Conservation (phyloP, 805 yeast genomes). For the Monosporozyma servazzii region DNA sequence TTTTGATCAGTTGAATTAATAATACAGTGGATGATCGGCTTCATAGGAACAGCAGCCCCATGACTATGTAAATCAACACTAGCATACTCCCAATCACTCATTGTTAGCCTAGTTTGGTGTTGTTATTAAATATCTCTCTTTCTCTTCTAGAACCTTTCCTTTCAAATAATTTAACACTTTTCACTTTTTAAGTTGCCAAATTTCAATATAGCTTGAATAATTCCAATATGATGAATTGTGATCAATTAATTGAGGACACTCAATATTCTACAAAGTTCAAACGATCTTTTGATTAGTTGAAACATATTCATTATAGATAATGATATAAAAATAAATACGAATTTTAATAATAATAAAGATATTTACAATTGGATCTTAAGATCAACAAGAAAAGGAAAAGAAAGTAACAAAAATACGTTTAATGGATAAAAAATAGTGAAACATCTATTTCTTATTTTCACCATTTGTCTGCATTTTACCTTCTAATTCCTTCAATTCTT, state of each 20-base stretch:
- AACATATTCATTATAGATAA: background rate
- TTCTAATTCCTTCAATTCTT: slow-evolving; percentile 24
- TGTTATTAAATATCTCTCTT: background rate
- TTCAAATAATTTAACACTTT: background rate
- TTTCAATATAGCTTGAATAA: background rate
- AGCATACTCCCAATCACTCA: background rate
- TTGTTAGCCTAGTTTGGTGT: background rate
- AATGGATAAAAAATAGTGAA: background rate
- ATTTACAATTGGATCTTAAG: background rate
- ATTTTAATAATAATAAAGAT: background rate
- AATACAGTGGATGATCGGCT: slow-evolving; percentile 14
- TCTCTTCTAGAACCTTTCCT: background rate
- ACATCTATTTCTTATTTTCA: background rate
- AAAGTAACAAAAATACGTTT: background rate
- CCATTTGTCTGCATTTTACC: slow-evolving; percentile 7
- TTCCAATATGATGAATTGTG: no score
- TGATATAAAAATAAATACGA: background rate
- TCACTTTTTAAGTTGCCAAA: background rate
- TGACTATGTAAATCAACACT: background rate
- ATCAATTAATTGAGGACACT: no score
- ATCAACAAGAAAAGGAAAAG: background rate
- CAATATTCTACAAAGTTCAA: no score
- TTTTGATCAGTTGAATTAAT: slow-evolving; percentile 15
- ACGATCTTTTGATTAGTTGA: background rate
- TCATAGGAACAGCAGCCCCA: background rate